Evolutionary conservation across 352 stramenopile species (phyloP).

Genomic region (Pythium oligandrum): DNA sequence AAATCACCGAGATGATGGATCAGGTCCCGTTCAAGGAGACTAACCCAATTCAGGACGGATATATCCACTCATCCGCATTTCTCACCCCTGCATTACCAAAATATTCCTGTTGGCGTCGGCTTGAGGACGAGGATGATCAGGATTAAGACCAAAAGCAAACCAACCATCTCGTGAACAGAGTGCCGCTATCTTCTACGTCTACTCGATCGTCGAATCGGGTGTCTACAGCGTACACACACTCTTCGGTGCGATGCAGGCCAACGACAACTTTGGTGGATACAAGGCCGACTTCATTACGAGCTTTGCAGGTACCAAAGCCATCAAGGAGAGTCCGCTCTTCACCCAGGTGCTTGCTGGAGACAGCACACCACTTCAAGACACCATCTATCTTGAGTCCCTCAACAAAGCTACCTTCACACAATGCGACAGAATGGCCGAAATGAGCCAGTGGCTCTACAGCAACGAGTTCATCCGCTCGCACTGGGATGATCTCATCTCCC

Average conservation of each 20-base stretch:
- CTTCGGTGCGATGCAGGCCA: background rate
- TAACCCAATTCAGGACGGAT: background rate
- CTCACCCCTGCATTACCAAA: no score
- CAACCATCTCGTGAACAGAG: no score
- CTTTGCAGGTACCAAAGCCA: background rate
- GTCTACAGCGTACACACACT: background rate
- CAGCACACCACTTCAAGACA: constrained; percentile 22
- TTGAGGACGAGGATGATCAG: no score
- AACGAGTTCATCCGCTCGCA: constrained; percentile 25
- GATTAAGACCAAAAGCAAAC: no score
- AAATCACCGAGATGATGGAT: background rate
- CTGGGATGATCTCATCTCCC: constrained; percentile 16
- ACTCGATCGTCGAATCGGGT: background rate
- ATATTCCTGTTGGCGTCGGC: no score
- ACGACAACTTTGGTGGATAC: background rate
- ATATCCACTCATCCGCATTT: no score
- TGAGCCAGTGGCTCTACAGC: constrained; percentile 26
- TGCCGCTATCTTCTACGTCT: background rate
- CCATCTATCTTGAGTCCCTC: constrained; percentile 26
- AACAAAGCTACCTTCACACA: constrained; percentile 15
- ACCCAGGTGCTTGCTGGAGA: background rate
- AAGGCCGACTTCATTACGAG: background rate
- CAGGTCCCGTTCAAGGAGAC: no score
- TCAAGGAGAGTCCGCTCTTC: background rate
- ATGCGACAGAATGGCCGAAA: no score